These are phyloP conservation scores for Yamadazyma scolyti DNA, from an alignment of 805 yeast genomes.

Conservation along the genomic window DNA sequence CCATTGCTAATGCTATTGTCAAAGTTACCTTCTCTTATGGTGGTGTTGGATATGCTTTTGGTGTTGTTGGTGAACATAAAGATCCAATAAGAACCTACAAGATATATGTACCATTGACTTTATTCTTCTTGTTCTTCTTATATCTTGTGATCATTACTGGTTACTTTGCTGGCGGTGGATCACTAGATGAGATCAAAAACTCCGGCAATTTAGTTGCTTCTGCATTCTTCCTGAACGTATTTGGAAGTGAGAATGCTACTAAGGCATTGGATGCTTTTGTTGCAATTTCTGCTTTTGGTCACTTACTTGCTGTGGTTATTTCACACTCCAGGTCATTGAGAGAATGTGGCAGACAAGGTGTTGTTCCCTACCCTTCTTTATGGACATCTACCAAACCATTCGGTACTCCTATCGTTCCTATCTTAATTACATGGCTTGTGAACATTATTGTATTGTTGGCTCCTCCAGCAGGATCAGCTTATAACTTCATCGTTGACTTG, in stretches of 20 bases:
- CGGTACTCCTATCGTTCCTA: conserved; percentile 27
- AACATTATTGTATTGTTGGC: conserved; percentile 25
- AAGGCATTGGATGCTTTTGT: conserved; percentile 23
- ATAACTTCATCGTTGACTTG: conserved; percentile 27
- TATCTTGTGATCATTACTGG: conserved; percentile 32
- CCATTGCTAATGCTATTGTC: conserved; percentile 41
- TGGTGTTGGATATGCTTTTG: conserved; percentile 38
- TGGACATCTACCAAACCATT: conserved; percentile 30
- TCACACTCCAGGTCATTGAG: conserved; percentile 29
- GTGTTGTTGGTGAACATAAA: conserved; percentile 29
- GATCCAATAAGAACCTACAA: conserved; percentile 22
- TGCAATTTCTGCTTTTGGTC: conserved; percentile 30
- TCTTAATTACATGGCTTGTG: conserved; percentile 20
- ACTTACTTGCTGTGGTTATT: conserved; percentile 22
- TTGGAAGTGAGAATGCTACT: conserved; percentile 20
- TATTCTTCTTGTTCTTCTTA: conserved; percentile 26
- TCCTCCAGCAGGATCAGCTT: conserved; percentile 34
- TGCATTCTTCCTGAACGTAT: conserved; percentile 25
- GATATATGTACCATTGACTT: conserved; percentile 25
- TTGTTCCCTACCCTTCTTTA: conserved; percentile 22
- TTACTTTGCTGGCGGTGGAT: conserved; percentile 23
- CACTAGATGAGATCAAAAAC: conserved; percentile 19
- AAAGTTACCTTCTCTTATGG: conserved; percentile 42
- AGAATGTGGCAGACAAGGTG: conserved; percentile 33
- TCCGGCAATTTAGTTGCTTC: conserved; percentile 22